A percentile compares a stretch with the other conserved stretches of the same genome.
Conservation (phyloP, 2,329 filamentous ascomycete genomes). For the Phialophora expanda region DNA sequence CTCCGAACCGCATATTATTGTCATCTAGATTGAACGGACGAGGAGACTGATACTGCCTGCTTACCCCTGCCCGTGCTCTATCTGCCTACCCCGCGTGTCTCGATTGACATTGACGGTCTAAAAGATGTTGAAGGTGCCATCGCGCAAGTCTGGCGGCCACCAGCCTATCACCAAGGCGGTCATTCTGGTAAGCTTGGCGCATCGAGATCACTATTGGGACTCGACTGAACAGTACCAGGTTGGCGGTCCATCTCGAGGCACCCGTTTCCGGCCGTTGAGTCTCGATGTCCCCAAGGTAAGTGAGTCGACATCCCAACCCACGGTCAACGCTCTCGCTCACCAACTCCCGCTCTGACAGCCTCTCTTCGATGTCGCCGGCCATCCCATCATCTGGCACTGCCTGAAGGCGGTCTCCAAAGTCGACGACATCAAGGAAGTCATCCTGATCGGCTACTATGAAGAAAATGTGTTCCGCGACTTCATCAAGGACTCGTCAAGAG, state of each 20-base stretch:
- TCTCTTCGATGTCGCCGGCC: conserved; percentile 96
- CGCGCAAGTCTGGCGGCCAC: conserved; percentile 49
- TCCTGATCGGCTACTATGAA: conserved; percentile 98
- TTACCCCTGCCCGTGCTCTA: background rate
- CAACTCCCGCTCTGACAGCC: conserved; percentile 61
- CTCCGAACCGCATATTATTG: background rate
- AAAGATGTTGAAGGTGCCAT: conserved; percentile 53
- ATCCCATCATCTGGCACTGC: conserved; percentile 98
- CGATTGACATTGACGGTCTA: background rate
- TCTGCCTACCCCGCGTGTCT: background rate
- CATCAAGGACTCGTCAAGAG: conserved; percentile 85
- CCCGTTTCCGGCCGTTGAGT: conserved; percentile 90
- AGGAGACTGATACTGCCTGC: background rate
- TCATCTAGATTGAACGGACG: background rate
- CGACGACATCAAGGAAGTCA: conserved; percentile 90
- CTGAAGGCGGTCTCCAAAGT: conserved; percentile 89
- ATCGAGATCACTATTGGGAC: conserved; percentile 27
- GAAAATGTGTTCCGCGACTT: conserved; percentile 97
- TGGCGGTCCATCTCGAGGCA: conserved; percentile 92
- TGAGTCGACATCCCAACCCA: background rate
- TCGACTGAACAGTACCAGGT: conserved; percentile 64
- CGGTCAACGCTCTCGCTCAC: conserved; percentile 23
- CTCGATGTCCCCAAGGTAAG: conserved; percentile 92
- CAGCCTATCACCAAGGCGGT: conserved; percentile 84
- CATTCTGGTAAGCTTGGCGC: conserved; percentile 72